Base-by-base conservation (phyloP, 1,284 basidiomycete species). In the Ganoderma sp. region DNA sequence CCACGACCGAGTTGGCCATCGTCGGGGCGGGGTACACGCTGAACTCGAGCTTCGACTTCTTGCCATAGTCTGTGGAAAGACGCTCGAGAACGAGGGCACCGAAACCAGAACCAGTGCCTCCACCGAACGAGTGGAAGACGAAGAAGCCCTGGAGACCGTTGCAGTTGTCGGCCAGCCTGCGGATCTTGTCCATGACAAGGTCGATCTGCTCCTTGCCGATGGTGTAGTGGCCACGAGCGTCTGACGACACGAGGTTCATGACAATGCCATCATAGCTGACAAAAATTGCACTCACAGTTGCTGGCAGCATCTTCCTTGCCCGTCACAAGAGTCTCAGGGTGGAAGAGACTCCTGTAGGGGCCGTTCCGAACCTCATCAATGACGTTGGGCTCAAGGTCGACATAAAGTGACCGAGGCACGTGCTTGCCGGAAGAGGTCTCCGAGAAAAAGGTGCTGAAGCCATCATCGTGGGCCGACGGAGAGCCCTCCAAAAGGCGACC, bases 221-320 rank as follows among this genome's bases (percentile, higher is more conserved):
- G 72, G 97, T 99, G 86, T 99, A 99, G 82, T 97, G 96, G 76
- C 96, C 96, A 82, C 96, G 96, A 72, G 96, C 96, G 82, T 98
- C 95, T 96, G 66, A 10, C 12, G 15, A 50, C 15, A 52, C 57
- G 58, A 60, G 58, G 39, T 25, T 60, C 6, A 60, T 19, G 58
- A 41, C 19, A 25, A 52, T 37, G 54, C 10, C 42, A 56, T 54
- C 42, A n/a, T 48, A 56, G 39, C 54, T 1, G 6, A 41, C 39
- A 17, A 60, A 25, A 43, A 43, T 9, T 19, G 66, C 39, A 73
- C 92, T 76, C 81, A 96, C 95, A 99, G 85, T 99, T 99, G 89
- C 97, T 99, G 74, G 97, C 97, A 67, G 97, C 97, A 82, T 99
- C 98, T 85, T 99, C 98, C 86, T 99, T 99, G 77, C 98, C 98